Base-by-base conservation (phyloP, 192 early-diverging fungal genomes). In the Podochytrium sp. region DNA sequence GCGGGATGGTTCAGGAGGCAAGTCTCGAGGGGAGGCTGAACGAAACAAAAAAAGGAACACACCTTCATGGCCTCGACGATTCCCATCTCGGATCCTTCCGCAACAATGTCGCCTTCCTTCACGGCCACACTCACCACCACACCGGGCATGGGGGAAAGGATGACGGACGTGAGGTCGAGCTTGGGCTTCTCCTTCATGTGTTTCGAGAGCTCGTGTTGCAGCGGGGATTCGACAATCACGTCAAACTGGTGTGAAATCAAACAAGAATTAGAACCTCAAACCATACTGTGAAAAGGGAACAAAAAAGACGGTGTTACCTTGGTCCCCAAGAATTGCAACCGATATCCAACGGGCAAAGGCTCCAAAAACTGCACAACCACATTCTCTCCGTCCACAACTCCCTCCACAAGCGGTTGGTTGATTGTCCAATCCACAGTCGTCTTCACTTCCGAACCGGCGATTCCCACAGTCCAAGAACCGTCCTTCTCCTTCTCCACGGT, bases 41-140 rank as follows among this genome's bases (percentile, higher is more conserved):
- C n/a, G n/a, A n/a, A n/a, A n/a, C n/a, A n/a, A n/a, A n/a, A n/a
- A n/a, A n/a, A n/a, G n/a, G n/a, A n/a, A n/a, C n/a, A n/a, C n/a
- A n/a, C n/a, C n/a, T 69, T 69, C 96, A 98, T 98, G 30, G 96
- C 96, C 82, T 98, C 96, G 23, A 98, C 92, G 0, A 94, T 90
- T 0, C 89, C 92, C 33, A 98, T 76, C 74, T 94, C 95, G 16
- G 83, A 82, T 1, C 96, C 96, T 78, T 95, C 88, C 10, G 86
- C 83, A 7, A 97, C 90, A 2, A 83, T 79, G 69, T 98, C 92
- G 20, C 93, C 95, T 4, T 79, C 90, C 77, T 88, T 90, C 52
- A 95, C 94, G 14, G 88, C 84, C 2, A 98, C 80, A 34, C 89
- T 91, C 20, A 96, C 86, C 1, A 98, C 93, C 4, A 87, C 83